Evolutionary conservation across 257 asterid genomes (phyloP), one percentile per base, ranked within the genome.

Genomic region (Pogostemon cablin): DNA sequence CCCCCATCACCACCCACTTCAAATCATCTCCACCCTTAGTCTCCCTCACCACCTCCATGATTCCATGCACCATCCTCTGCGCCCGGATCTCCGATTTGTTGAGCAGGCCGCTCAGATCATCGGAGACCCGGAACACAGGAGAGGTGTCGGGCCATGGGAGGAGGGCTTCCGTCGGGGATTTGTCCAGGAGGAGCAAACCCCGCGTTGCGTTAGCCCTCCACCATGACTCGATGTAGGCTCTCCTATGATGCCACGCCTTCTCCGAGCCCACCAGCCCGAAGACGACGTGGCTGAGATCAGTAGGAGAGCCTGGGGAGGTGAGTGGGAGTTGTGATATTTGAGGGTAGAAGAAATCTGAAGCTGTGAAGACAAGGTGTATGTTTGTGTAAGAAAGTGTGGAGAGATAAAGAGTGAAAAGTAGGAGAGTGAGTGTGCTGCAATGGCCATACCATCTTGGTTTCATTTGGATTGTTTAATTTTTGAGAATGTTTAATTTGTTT

Each of bases 1-100:
- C 96, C 6, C 97, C 97, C 89, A 88, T 83, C 3, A 90, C 83
- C 0, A 86, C 15, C 97, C 97, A 90, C 54, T 78, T 34, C 0
- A 72, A 4, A 3, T 7, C 67, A n/a, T 58, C 71, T 43, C 70
- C 66, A 5, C 58, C 60, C 3, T 75, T 55, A 43, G 11, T 3
- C 75, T 88, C 91, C 58, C 84, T 75, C 57, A 85, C 40, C 7
- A 63, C 71, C 85, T 90, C 96, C 80, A 85, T 62, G 3, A 90
- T 88, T 6, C 84, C 96, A 49, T 85, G 82, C 39, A 81, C 81
- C 73, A 85, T 83, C 9, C 96, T 47, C 15, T 20, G 82, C 9
- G 69, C 76, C 40, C 64, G 68, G 32, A 61, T 69, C 2, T 32
- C 72, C 5, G 43, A 35, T 68, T 68, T 84, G 78, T 61, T 69